Conservation (phyloP, 768 basidiomycete species). For the Glaciozyma martinii region DNA sequence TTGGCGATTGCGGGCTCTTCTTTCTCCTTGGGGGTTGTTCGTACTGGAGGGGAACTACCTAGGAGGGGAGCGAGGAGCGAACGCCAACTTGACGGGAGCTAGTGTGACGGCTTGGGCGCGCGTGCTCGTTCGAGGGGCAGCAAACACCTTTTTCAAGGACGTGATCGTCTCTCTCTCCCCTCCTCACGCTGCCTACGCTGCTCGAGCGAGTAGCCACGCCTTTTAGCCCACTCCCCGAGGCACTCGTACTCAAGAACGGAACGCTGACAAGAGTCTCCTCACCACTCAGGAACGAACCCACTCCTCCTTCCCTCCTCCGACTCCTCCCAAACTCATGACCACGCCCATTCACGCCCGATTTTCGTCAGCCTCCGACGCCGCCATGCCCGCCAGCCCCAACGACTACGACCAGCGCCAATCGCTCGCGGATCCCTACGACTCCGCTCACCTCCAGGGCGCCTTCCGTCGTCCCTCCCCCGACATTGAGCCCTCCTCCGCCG, state of each 20-base stretch:
- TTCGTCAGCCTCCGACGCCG: conserved; percentile 5
- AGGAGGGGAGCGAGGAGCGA: too few relatives aligned
- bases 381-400: conserved; percentile 16
- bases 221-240: background rate
- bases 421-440: conserved; percentile 2
- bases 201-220: background rate
- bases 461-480: conserved; percentile 19
- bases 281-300: too few relatives aligned
- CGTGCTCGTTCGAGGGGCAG: too few relatives aligned
- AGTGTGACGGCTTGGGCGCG: too few relatives aligned
- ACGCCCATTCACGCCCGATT: conserved; percentile 23
- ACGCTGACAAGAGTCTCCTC: background rate
- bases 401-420: background rate
- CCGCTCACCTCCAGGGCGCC: conserved; percentile 1
- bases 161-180: background rate
- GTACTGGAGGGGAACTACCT: too few relatives aligned
- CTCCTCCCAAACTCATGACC: conserved; percentile 1
- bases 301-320: background rate
- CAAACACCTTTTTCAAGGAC: too few relatives aligned
- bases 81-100: too few relatives aligned
- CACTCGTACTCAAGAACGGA: background rate
- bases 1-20: too few relatives aligned
- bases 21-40: too few relatives aligned
- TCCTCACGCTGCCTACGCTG: background rate
- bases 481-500: conserved; percentile 13